Evolutionary conservation across 352 stramenopile species (phyloP), one percentile per base, ranked within the genome.

Genomic region (Albugo laibachii): DNA sequence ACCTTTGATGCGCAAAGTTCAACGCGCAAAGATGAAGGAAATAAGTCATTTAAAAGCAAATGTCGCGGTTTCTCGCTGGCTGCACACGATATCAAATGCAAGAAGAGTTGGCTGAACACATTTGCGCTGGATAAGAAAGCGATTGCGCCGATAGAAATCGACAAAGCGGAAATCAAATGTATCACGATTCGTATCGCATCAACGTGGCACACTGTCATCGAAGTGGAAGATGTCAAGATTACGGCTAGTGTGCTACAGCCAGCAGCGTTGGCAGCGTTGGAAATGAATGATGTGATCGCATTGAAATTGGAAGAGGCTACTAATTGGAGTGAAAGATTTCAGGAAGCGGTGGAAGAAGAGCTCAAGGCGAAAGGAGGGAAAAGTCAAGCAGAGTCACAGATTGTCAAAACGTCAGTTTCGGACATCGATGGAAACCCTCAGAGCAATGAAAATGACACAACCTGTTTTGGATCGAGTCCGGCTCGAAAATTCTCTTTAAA

Each of bases 101-200:
- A 41, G 36, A 54, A 24, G 62, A 59, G 35, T 81, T 78, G 24
- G 39, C 59, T 81, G 31, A 58, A 64, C 51, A 73, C 66, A 42
- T 51, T 81, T 21, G 58, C 57, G n/a, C 78, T 81, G 41, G 52
- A 58, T 24, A 76, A 81, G 44, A 63, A 79, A 21, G 69, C 24
- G 24, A 31, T 31, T 31, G 38, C 20, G 20, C 38, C 38, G 3
- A 24, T 43, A 10, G 3, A 43, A 24, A 43, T 43, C 20, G 38
- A 43, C 3, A 43, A 43, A 24, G 16, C 20, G 16, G 16, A 43
- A 24, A 43, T 43, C 38, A 24, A 19, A 10, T 24, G 20, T 8
- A 8, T 43, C 20, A 19, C 16, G 8, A 24, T 43, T 19, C 38
- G 8, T 43, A 24, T 43, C 16, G 20, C 38, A 8, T 43, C 38